A percentile compares a stretch with the other conserved stretches of the same genome.
These are phyloP conservation scores for Coelastrella sp. DNA, from an alignment of 139 green algal genomes.

Conservation along the genomic window DNA sequence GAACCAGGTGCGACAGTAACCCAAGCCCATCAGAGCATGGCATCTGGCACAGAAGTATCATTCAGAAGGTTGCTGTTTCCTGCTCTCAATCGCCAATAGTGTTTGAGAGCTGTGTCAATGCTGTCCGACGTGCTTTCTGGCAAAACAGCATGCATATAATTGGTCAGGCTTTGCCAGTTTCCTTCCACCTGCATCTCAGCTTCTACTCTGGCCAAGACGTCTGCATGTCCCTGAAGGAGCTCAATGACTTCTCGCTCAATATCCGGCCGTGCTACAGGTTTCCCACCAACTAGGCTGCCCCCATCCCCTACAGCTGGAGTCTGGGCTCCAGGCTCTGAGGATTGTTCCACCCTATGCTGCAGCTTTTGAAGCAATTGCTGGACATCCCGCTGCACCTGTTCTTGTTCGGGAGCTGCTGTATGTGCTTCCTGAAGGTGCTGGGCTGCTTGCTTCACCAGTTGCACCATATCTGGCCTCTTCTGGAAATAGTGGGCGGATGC, in stretches of 20 bases:
- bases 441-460: conserved; percentile 7
- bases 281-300: too few relatives aligned
- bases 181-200: conserved; percentile 26
- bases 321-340: too few relatives aligned
- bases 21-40: too few relatives aligned
- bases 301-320: too few relatives aligned
- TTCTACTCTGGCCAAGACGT: not conserved
- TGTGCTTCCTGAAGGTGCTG: conserved; percentile 11
- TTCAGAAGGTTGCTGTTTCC: too few relatives aligned
- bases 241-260: not conserved
- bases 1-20: too few relatives aligned
- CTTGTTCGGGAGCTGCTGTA: not conserved
- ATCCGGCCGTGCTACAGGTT: too few relatives aligned
- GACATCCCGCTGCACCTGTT: not conserved
- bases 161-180: not conserved
- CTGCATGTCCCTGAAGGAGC: not conserved
- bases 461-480: not conserved
- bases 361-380: not conserved
- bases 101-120: not conserved
- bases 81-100: not conserved
- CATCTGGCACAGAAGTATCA: too few relatives aligned
- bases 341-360: not conserved
- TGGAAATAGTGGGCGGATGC: conserved; percentile 7
- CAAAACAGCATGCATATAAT: not conserved
- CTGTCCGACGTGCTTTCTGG: not conserved